Percentiles rank a stretch among this genome's conserved stretches.
These are phyloP conservation scores for Letharia lupina DNA, from an alignment of 495 filamentous ascomycete genomes.

Conservation along the genomic window DNA sequence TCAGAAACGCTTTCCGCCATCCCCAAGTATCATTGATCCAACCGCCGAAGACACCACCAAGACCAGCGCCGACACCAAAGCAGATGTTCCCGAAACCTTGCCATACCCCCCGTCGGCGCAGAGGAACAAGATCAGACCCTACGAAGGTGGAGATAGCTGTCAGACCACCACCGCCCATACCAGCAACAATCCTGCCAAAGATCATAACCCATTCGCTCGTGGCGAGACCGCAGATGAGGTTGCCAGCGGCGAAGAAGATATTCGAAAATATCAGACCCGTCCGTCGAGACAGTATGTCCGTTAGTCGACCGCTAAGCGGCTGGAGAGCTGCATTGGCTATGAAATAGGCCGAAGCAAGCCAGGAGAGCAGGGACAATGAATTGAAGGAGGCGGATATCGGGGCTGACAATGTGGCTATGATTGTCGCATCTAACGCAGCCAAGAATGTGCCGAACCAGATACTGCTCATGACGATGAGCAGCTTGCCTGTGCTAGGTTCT, in stretches of 20 bases:
- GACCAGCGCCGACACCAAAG: conserved; percentile 59
- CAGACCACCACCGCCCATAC: conserved; percentile 78
- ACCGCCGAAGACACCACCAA: conserved; percentile 72
- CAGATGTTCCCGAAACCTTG: conserved; percentile 81
- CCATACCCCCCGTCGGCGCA: conserved; percentile 71
- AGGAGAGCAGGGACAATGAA: conserved; percentile 76
- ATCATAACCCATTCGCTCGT: conserved; percentile 62
- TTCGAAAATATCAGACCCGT: conserved; percentile 74
- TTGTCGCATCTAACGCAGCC: conserved; percentile 35
- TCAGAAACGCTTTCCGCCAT: conserved; percentile 68
- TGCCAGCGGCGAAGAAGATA: conserved; percentile 70
- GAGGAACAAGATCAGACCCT: conserved; percentile 70
- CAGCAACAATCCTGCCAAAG: conserved; percentile 70
- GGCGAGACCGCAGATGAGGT: conserved; percentile 78
- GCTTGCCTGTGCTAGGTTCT: conserved; percentile 37
- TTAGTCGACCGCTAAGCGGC: conserved; percentile 74
- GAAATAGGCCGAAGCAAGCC: conserved; percentile 84
- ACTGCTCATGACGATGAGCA: conserved; percentile 39
- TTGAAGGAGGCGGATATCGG: conserved; percentile 81
- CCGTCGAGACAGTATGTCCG: conserved; percentile 78
- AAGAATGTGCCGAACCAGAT: conserved; percentile 39
- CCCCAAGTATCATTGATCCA: conserved; percentile 71
- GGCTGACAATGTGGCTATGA: conserved; percentile 77
- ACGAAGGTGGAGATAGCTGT: conserved; percentile 78
- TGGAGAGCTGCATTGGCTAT: conserved; percentile 86